Percentiles rank a stretch among this genome's conserved stretches.
These are phyloP conservation scores for Maudiozyma humilis DNA, from an alignment of 1,139 yeast genomes.

Conservation along the genomic window DNA sequence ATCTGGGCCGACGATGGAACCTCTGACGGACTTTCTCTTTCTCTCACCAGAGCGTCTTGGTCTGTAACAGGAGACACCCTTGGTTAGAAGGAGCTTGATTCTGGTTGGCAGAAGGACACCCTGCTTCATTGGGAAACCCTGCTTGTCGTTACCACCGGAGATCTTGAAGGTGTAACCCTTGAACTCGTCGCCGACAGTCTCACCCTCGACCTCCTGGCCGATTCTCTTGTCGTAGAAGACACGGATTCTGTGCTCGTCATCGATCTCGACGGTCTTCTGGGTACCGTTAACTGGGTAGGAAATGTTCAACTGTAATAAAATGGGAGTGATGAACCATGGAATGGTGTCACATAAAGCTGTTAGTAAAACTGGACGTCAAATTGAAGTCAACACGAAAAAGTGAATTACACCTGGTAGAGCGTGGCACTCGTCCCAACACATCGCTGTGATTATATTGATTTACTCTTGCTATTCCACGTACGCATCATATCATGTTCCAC, in stretches of 20 bases:
- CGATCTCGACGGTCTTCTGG: slow-evolving; percentile 94
- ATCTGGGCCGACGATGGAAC: slow-evolving; percentile 97
- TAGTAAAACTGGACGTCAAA: no score
- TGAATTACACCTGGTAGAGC: no score
- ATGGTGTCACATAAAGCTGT: no score
- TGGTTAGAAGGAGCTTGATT: slow-evolving; percentile 89
- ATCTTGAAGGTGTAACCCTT: slow-evolving; percentile 98
- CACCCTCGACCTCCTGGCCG: slow-evolving; percentile 99
- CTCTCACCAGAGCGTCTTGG: slow-evolving; percentile 99
- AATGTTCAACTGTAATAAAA: slow-evolving; percentile 70
- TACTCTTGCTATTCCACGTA: no score
- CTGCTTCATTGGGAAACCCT: slow-evolving; percentile 99
- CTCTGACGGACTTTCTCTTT: slow-evolving; percentile 99
- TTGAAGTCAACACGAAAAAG: no score
- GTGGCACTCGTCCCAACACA: no score
- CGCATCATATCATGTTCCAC: no score
- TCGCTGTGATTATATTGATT: no score
- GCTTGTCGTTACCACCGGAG: slow-evolving; percentile 99
- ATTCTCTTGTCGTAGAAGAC: slow-evolving; percentile 98
- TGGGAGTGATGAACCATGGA: no score
- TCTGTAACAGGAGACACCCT: slow-evolving; percentile 98
- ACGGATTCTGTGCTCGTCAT: slow-evolving; percentile 98
- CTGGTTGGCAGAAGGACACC: slow-evolving; percentile 99
- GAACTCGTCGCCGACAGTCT: slow-evolving; percentile 96
- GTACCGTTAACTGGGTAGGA: slow-evolving; percentile 99